Evolutionary conservation across 768 basidiomycete genomes (phyloP).

Genomic region (Leccinum aurantiacum): DNA sequence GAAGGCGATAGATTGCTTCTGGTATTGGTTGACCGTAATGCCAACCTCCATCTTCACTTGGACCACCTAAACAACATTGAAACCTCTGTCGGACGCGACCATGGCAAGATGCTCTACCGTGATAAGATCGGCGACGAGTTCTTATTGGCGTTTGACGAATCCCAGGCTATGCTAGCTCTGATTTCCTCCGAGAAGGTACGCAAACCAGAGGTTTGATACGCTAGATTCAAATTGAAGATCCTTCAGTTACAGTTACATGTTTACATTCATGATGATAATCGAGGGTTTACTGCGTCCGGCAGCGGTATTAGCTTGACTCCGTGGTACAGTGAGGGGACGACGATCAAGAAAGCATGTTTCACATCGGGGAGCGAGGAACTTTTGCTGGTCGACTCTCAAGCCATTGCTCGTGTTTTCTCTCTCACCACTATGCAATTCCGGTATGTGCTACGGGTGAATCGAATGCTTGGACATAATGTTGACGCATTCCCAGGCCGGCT

Average conservation of each 20-base stretch:
- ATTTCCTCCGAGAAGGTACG: slow-evolving; percentile 44
- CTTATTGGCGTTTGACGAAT: slow-evolving; percentile 52
- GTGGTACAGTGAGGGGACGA: slow-evolving; percentile 45
- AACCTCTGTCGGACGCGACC: slow-evolving; percentile 32
- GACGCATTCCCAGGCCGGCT: slow-evolving; percentile 39
- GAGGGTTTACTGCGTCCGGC: slow-evolving; percentile 43
- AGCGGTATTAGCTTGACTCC: slow-evolving; percentile 40
- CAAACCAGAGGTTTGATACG: background rate
- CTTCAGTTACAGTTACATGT: slow-evolving; percentile 42
- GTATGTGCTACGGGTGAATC: slow-evolving; percentile 29
- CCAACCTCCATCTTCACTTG: slow-evolving; percentile 38
- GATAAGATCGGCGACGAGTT: slow-evolving; percentile 49
- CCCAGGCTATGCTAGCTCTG: slow-evolving; percentile 46
- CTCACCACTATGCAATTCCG: slow-evolving; percentile 54
- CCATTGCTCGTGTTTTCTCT: slow-evolving; percentile 51
- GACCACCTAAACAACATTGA: slow-evolving; percentile 37
- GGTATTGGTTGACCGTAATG: slow-evolving; percentile 35
- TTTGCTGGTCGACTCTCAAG: slow-evolving; percentile 45
- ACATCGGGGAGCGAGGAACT: slow-evolving; percentile 54
- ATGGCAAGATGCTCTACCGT: slow-evolving; percentile 38
- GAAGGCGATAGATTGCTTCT: slow-evolving; percentile 40
- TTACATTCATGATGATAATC: slow-evolving; percentile 49
- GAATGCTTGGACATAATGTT: background rate
- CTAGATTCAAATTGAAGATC: background rate
- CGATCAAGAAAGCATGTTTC: slow-evolving; percentile 43